Percentiles rank a stretch among this genome's conserved stretches.
Conservation (phyloP, 805 yeast genomes). For the Wickerhamomyces rabaulensis region DNA sequence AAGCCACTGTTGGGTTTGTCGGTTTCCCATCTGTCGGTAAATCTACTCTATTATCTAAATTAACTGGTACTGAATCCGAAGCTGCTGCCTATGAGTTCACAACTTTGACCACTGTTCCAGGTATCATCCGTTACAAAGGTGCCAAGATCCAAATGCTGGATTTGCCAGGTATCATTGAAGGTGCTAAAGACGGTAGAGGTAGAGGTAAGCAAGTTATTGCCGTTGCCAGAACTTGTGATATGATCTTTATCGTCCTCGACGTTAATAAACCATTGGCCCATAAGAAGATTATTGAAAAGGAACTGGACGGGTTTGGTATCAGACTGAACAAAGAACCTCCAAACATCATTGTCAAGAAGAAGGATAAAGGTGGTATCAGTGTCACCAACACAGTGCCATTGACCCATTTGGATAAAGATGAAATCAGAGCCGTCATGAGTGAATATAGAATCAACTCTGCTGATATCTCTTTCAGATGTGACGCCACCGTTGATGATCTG, state of each 20-base stretch:
- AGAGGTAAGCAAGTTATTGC: constrained; percentile 97
- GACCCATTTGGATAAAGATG: constrained; percentile 88
- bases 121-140: constrained; percentile 92
- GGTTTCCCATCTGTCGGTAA: constrained; percentile 95
- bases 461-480: constrained; percentile 93
- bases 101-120: constrained; percentile 95
- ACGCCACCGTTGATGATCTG: constrained; percentile 94
- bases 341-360: constrained; percentile 83
- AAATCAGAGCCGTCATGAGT: constrained; percentile 90
- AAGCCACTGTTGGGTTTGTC: constrained; percentile 93
- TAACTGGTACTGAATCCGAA: constrained; percentile 95
- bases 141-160: constrained; percentile 96
- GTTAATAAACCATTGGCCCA: constrained; percentile 95
- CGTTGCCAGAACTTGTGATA: constrained; percentile 95
- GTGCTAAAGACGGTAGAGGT: constrained; percentile 89
- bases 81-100: constrained; percentile 99
- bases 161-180: constrained; percentile 86
- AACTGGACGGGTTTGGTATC: constrained; percentile 96
- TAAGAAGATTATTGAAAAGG: constrained; percentile 89
- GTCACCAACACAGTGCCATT: constrained; percentile 91
- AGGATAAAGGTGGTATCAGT: constrained; percentile 93
- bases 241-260: constrained; percentile 89
- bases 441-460: constrained; percentile 96
- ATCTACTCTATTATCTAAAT: constrained; percentile 75
- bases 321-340: constrained; percentile 91